Evolutionary conservation across 2,329 filamentous ascomycete species (phyloP).

Genomic region (Aquanectria penicillioides): DNA sequence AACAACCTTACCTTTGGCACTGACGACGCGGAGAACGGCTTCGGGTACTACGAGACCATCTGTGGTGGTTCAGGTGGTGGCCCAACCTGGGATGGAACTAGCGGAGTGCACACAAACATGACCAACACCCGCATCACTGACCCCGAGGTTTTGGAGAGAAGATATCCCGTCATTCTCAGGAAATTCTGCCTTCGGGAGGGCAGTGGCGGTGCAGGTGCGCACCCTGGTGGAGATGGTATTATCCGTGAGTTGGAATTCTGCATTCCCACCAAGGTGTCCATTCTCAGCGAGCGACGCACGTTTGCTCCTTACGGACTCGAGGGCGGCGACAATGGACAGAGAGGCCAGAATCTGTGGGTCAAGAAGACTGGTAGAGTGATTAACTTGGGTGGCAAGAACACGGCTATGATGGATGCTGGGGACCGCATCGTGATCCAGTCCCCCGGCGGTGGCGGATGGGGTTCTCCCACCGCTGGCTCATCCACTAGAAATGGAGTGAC

Average conservation of each 20-base stretch:
- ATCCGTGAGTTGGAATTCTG: slow-evolving; percentile 81
- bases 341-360: slow-evolving; percentile 88
- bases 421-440: slow-evolving; percentile 19
- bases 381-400: slow-evolving; percentile 26
- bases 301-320: slow-evolving; percentile 76
- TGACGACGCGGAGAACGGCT: slow-evolving; percentile 54
- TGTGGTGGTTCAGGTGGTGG: slow-evolving; percentile 74
- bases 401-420: slow-evolving; percentile 19
- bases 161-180: slow-evolving; percentile 75
- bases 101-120: slow-evolving; percentile 61
- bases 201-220: slow-evolving; percentile 71
- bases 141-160: slow-evolving; percentile 52
- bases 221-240: slow-evolving; percentile 77
- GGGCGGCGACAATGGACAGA: slow-evolving; percentile 79
- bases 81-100: slow-evolving; percentile 54
- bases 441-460: slow-evolving; percentile 22
- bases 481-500: neutral
- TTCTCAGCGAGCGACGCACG: slow-evolving; percentile 78
- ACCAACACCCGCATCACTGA: slow-evolving; percentile 81
- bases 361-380: slow-evolving; percentile 58
- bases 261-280: slow-evolving; percentile 77
- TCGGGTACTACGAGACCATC: slow-evolving; percentile 68
- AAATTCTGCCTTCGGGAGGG: slow-evolving; percentile 73
- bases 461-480: neutral
- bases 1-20: slow-evolving; percentile 88